A percentile compares a stretch with the other conserved stretches of the same genome.
Conservation (phyloP, 345 rosid species). For the Theobroma cacao region DNA sequence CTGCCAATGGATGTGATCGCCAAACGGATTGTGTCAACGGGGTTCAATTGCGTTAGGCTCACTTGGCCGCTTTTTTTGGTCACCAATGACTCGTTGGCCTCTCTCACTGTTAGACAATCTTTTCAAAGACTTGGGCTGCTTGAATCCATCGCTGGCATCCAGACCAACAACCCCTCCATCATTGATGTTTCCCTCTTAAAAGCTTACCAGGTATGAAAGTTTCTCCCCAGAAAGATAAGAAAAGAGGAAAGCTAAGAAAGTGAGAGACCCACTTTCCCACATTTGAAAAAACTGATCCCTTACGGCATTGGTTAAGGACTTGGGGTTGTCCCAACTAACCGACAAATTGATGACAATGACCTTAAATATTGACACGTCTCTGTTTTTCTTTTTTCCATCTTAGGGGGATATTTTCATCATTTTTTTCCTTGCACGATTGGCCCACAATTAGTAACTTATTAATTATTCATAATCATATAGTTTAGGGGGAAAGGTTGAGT, state of each 20-base stretch:
- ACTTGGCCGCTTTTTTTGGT: slow-evolving; percentile 70
- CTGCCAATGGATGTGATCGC: slow-evolving; percentile 50
- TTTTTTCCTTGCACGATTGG: neutral
- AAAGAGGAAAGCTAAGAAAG: neutral
- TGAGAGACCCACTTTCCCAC: slow-evolving; percentile 9
- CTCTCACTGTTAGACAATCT: slow-evolving; percentile 64
- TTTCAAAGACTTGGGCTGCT: slow-evolving; percentile 61
- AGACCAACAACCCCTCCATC: slow-evolving; percentile 75
- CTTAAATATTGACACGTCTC: neutral
- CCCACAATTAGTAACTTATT: neutral
- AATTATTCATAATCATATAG: neutral
- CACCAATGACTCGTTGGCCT: slow-evolving; percentile 56
- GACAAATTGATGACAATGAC: neutral
- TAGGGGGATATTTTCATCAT: neutral
- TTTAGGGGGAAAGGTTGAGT: neutral
- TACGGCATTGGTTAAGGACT: neutral
- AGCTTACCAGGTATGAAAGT: slow-evolving; percentile 64
- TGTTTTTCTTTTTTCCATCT: neutral
- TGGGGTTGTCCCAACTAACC: neutral
- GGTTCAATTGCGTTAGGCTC: slow-evolving; percentile 74
- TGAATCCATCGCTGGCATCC: slow-evolving; percentile 65
- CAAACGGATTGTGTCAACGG: slow-evolving; percentile 36
- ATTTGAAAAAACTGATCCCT: neutral
- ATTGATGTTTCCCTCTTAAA: slow-evolving; percentile 70
- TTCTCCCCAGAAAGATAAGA: neutral